Evolutionary conservation across 192 early-diverging fungal genomes (phyloP), one percentile per base, ranked within the genome.

Genomic region (Kappamyces sp.): DNA sequence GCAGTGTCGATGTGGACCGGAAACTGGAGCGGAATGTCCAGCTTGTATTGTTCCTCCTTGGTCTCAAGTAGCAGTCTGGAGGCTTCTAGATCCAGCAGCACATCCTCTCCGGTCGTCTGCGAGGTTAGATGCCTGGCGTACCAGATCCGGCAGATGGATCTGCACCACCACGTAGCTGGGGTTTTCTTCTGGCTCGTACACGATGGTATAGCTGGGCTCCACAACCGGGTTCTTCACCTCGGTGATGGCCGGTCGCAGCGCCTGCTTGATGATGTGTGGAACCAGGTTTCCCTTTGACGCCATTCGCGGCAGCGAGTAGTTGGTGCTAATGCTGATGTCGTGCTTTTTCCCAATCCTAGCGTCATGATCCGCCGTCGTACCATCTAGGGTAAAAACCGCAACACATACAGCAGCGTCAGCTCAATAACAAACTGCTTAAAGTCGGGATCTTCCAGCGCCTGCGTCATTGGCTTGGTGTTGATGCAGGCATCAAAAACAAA

Each of bases 401-500:
- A 22, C 22, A 22, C 22, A 22, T 22, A 22, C 51, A 85, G 80
- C 61, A 89, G 62, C 0, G 82, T 65, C 6, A 89, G 61, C 60
- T 85, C 84, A 34, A 84, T 69, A 36, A 89, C 64, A 66, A 87
- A 89, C 11, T 84, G 53, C 45, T 80, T 73, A 61, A 72, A 89
- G 55, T 87, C 84, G 11, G 65, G 52, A 38, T 89, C 86, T 40
- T 62, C 61, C 35, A 65, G 62, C 12, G 80, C 53, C 49, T 88
- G 79, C 37, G 68, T 54, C 33, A 72, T 72, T 14, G 80, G 69
- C 6, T 76, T 60, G 1, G 77, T 70, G 60, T 89, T 69, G 32
- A 89, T 66, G 49, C 84, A 85, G 9, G 83, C 84, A 66, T 89
- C 87, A 52, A 83, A 75, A 2, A 86, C 83, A 3, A 85, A 52